phyloP scores from a whole-genome alignment of 106 monocot species.

The Vanilla planifolia region DNA sequence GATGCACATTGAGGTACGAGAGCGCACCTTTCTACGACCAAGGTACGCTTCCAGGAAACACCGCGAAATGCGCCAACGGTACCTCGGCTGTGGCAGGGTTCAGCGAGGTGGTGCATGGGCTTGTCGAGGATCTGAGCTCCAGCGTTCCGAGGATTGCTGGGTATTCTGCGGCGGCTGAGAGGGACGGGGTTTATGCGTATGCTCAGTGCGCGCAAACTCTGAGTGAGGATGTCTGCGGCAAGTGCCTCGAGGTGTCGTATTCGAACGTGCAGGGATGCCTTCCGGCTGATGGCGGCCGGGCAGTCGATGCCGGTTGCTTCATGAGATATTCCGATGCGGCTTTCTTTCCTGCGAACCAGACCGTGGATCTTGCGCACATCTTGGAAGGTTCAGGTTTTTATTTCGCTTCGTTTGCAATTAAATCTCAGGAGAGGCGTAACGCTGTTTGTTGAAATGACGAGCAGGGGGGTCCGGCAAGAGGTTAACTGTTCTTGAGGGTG shows the following conservation, averaged over 20 bases:
- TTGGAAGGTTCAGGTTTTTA: constrained; percentile 17
- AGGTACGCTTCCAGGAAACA: constrained; percentile 37
- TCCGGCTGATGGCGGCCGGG: constrained; percentile 26
- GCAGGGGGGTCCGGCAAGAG: constrained; percentile 29
- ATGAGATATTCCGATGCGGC: constrained; percentile 45
- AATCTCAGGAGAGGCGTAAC: too few species aligned
- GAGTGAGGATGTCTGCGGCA: constrained; percentile 21
- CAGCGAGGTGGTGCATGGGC: not conserved
- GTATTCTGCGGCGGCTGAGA: constrained; percentile 29
- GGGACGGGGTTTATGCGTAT: constrained; percentile 25
- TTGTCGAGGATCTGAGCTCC: constrained; percentile 24
- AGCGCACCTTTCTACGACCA: constrained; percentile 43
- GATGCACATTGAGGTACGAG: constrained; percentile 61
- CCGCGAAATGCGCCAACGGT: constrained; percentile 18
- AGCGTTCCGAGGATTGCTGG: constrained; percentile 20
- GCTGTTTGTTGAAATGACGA: not conserved
- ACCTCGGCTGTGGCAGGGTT: not conserved
- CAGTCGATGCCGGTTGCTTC: constrained; percentile 64
- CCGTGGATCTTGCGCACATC: constrained; percentile 28
- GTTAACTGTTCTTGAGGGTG: constrained; percentile 28
- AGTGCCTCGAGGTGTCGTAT: constrained; percentile 42
- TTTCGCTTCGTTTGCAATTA: too few species aligned
- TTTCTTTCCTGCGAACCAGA: constrained; percentile 44
- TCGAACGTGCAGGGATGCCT: constrained; percentile 41
- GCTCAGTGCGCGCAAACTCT: constrained; percentile 57